Conservation (phyloP, 2,329 filamentous ascomycete genomes). For the Aspergillus carbonarius region DNA sequence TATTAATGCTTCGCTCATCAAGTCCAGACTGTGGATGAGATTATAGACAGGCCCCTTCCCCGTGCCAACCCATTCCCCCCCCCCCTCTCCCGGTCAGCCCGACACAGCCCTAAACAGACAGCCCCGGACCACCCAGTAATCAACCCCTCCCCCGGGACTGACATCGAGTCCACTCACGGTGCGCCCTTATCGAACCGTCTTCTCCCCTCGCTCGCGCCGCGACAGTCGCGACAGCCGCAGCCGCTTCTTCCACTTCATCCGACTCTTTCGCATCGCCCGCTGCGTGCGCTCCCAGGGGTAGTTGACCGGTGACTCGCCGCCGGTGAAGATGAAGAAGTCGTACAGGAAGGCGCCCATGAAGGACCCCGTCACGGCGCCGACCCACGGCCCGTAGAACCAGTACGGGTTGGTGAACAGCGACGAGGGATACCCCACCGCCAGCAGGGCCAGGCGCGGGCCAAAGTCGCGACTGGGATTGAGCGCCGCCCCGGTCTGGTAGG, state of each 20-base stretch:
- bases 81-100: too few relatives aligned
- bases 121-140: not conserved
- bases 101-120: too few relatives aligned
- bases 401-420: slow-evolving; percentile 45
- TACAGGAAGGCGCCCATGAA: slow-evolving; percentile 51
- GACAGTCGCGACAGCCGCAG: slow-evolving; percentile 24
- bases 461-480: slow-evolving; percentile 54
- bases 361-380: slow-evolving; percentile 38
- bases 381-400: slow-evolving; percentile 50
- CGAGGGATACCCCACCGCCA: slow-evolving; percentile 46
- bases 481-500: slow-evolving; percentile 49
- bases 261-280: slow-evolving; percentile 48
- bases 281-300: slow-evolving; percentile 48
- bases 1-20: too few relatives aligned
- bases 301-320: slow-evolving; percentile 53
- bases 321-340: slow-evolving; percentile 53
- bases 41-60: not conserved
- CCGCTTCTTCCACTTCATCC: slow-evolving; percentile 30
- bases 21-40: too few relatives aligned
- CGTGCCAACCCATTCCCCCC: not conserved
- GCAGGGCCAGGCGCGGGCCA: slow-evolving; percentile 48
- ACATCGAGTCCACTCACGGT: too few relatives aligned
- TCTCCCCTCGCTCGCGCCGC: slow-evolving; percentile 6
- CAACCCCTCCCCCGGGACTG: too few relatives aligned
- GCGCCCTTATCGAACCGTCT: not conserved